Base-by-base conservation (phyloP, 192 early-diverging fungal genomes). In the Backusella westeae region DNA sequence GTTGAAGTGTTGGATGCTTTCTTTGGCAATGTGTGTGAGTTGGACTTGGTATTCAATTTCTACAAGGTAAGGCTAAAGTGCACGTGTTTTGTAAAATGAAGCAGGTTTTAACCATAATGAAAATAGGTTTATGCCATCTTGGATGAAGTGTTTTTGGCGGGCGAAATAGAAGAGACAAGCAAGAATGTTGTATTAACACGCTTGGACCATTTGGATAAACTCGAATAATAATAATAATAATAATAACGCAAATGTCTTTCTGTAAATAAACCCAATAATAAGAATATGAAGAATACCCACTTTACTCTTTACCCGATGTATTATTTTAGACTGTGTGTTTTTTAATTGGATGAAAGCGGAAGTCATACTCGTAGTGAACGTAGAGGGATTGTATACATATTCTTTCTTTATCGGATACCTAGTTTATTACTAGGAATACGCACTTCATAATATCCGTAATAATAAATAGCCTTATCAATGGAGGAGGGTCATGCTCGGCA, bases 31-130 rank as follows among this genome's bases (percentile, higher is more conserved):
- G 98, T 99, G 6, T 99, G 97, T 80, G 97, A 99, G 84, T 88
- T 99, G 38, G 96, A 99, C 83, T 87, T 99, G 53, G 97, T 99
- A 15, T 98, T 99, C 82, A 98, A 99, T 86, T 97, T 98, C 85
- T 98, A 96, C 85, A 93, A 92, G 90, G 89, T 89, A 82, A 67
- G 49, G 3, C 8, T 35, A 39, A 39, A 36, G 23, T 56, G 26
- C 56, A 63, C 56, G 56, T 63, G 56, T 14, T 34, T 26, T 0
- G 12, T 21, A 23, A 19, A 41, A 6, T 21, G 21, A 38, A 41
- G 32, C n/a, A 68, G 26, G 35, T 46, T 52, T 42, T 63, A 65
- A 68, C 17, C 38, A 68, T 34, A 19, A 49, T 71, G 92, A 39
- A 12, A 39, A 3, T 39, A 39, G 88, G 97, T 99, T 2, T 99